These are phyloP conservation scores for Raffaelea albimanens DNA, from an alignment of 2,329 filamentous ascomycete genomes.

Conservation along the genomic window DNA sequence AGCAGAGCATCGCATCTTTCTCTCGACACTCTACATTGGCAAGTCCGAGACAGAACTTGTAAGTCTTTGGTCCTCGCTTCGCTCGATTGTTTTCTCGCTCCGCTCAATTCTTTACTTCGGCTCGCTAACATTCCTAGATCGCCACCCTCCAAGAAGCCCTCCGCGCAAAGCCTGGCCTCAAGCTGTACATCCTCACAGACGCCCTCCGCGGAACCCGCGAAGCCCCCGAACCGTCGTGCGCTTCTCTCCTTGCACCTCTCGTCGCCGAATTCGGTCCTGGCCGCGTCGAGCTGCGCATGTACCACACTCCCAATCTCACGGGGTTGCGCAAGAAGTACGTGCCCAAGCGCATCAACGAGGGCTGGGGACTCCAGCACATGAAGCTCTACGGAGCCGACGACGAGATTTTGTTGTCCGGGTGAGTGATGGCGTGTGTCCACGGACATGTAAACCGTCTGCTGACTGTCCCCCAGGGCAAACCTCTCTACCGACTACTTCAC, in stretches of 20 bases:
- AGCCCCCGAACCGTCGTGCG: constrained; percentile 74
- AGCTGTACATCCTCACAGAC: constrained; percentile 84
- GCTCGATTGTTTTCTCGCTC: not conserved
- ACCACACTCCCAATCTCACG: constrained; percentile 91
- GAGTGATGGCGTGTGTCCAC: no score
- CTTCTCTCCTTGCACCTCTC: constrained; percentile 78
- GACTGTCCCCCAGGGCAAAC: constrained; percentile 66
- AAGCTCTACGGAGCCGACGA: constrained; percentile 96
- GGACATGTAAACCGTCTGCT: no score
- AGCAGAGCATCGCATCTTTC: constrained; percentile 71
- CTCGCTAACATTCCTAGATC: constrained; percentile 41
- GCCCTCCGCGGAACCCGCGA: constrained; percentile 86
- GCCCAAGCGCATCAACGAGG: constrained; percentile 88
- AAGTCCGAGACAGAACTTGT: constrained; percentile 83
- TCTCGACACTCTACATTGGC: constrained; percentile 96
- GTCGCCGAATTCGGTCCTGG: constrained; percentile 73
- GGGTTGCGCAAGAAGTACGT: constrained; percentile 76
- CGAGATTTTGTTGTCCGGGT: constrained; percentile 89
- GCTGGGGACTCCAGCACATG: constrained; percentile 98
- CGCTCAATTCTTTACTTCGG: no score
- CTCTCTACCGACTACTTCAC: constrained; percentile 92
- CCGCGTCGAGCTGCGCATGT: constrained; percentile 90
- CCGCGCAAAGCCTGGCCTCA: constrained; percentile 62
- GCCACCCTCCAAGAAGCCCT: constrained; percentile 68
- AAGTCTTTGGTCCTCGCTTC: constrained; percentile 16